Conservation (phyloP, 2,329 filamentous ascomycete species). For the Meredithiella fracta region DNA sequence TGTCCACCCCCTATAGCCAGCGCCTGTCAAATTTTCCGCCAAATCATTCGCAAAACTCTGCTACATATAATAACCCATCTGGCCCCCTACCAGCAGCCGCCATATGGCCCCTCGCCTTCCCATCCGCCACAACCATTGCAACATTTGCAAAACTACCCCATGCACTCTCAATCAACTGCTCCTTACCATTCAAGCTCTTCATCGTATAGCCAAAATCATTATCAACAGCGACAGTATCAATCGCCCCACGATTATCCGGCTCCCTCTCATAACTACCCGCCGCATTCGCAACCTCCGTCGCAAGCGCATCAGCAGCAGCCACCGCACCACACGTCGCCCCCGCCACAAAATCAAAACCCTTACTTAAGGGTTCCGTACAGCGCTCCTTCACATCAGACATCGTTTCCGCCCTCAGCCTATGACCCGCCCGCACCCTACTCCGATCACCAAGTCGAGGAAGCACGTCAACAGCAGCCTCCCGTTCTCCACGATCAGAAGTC, state of each 20-base stretch:
- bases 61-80: slow-evolving; percentile 3
- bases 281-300: slow-evolving; percentile 8
- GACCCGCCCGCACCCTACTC: background rate
- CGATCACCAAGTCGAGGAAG: slow-evolving; percentile 10
- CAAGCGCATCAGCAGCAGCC: slow-evolving; percentile 4
- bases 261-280: slow-evolving; percentile 2
- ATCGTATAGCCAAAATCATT: background rate
- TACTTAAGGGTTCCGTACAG: slow-evolving; percentile 1
- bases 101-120: slow-evolving; percentile 5
- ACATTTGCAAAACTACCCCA: background rate
- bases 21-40: slow-evolving; percentile 6
- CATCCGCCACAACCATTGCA: background rate
- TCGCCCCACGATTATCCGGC: slow-evolving; percentile 3
- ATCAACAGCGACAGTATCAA: background rate
- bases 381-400: background rate
- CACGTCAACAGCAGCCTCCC: background rate
- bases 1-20: slow-evolving; percentile 1
- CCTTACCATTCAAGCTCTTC: background rate
- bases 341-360: slow-evolving; percentile 12
- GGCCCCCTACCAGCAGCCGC: slow-evolving; percentile 10
- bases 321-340: slow-evolving; percentile 16
- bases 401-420: background rate
- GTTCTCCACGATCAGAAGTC: slow-evolving; percentile 15
- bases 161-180: background rate
- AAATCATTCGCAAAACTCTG: slow-evolving; percentile 10